A percentile compares a stretch with the other conserved stretches of the same genome.
Evolutionary conservation across 2,329 filamentous ascomycete species (phyloP).

Genomic region (Aspergillus sp.): DNA sequence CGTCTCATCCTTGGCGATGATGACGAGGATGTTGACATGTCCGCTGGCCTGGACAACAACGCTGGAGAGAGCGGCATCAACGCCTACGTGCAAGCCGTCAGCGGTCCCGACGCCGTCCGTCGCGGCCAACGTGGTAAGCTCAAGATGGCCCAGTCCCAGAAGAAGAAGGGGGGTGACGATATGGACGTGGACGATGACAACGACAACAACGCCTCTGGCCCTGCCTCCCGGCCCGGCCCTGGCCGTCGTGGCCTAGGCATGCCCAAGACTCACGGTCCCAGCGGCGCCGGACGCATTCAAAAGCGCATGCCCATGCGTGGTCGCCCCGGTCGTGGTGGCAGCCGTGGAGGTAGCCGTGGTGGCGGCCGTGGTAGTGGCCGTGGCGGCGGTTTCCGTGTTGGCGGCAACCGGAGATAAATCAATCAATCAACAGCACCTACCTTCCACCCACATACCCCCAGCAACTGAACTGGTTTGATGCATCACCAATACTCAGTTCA

Average conservation of each 20-base stretch:
- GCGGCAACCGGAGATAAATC: neutral
- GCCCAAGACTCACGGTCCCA: constrained; percentile 30
- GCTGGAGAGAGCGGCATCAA: constrained; percentile 50
- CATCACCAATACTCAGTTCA: neutral
- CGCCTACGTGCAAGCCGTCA: constrained; percentile 63
- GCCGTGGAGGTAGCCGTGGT: constrained; percentile 23
- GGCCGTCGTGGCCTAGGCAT: constrained; percentile 30
- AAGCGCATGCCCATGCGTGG: constrained; percentile 21
- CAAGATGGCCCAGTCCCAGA: constrained; percentile 56
- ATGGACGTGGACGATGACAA: constrained; percentile 43
- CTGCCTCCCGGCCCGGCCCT: constrained; percentile 11
- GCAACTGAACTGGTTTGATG: neutral
- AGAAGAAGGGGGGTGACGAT: constrained; percentile 43
- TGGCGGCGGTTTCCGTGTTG: constrained; percentile 2
- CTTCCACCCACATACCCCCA: neutral
- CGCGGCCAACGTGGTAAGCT: constrained; percentile 61
- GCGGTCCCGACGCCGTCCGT: constrained; percentile 59
- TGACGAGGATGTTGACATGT: constrained; percentile 43
- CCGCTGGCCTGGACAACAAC: constrained; percentile 46
- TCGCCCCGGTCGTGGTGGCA: constrained; percentile 16
- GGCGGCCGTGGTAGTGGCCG: constrained; percentile 10
- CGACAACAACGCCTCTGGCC: constrained; percentile 21
- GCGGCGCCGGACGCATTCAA: constrained; percentile 24
- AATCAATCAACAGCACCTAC: neutral
- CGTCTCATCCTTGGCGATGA: constrained; percentile 46